These are phyloP conservation scores for Kokia cookei DNA, from an alignment of 441 rosid species.

Conservation along the genomic window DNA sequence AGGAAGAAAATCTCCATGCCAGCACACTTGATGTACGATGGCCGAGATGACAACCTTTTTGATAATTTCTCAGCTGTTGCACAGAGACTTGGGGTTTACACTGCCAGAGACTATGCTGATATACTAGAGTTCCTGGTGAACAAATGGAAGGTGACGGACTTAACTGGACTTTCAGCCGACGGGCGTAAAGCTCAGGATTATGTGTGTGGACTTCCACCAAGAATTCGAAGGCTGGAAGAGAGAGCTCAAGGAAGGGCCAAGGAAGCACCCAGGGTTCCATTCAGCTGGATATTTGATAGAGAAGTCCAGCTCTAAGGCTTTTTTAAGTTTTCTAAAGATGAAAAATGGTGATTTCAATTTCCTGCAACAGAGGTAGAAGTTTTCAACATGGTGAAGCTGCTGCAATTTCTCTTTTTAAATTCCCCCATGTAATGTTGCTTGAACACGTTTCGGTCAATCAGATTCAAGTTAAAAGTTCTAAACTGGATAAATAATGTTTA, in stretches of 20 bases:
- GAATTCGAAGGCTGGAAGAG: conserved; percentile 78
- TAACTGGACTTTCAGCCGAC: conserved; percentile 67
- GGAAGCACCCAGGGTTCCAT: conserved; percentile 50
- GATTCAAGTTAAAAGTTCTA: neutral
- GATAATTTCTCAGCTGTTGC: conserved; percentile 85
- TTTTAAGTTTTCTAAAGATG: conserved; percentile 7
- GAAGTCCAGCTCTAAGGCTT: conserved; percentile 52
- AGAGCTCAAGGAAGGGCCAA: conserved; percentile 77
- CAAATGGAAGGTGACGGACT: conserved; percentile 65
- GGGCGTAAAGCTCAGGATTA: conserved; percentile 86
- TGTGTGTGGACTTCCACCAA: conserved; percentile 60
- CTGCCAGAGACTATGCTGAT: conserved; percentile 83
- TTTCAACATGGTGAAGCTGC: conserved; percentile 1
- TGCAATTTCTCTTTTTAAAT: neutral
- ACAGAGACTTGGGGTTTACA: conserved; percentile 81
- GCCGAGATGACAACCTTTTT: conserved; percentile 61
- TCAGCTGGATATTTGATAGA: conserved; percentile 79
- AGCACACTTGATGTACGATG: conserved; percentile 92
- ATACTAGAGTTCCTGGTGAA: conserved; percentile 85
- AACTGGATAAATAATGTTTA: neutral
- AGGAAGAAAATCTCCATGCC: conserved; percentile 91
- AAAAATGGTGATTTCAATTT: neutral
- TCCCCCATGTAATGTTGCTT: neutral
- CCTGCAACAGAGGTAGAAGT: neutral
- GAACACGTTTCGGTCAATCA: neutral